Conservation (phyloP, 75 land plant species). For the Gnetum montanum region DNA sequence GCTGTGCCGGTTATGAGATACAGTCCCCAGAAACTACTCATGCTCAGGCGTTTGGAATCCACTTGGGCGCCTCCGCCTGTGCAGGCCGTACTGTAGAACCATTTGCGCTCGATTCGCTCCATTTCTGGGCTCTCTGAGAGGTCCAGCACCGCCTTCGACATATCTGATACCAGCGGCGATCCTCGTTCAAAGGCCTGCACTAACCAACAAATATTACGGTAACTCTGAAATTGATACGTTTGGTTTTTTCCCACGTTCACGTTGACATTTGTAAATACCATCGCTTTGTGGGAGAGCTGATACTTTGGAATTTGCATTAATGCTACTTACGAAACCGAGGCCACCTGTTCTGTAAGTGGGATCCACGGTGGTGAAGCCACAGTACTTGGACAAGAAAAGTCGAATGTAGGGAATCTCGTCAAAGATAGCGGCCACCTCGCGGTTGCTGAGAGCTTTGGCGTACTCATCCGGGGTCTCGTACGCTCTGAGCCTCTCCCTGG, state of each 20-base stretch:
- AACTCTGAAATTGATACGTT: background rate
- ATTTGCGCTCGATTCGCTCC: conserved; percentile 61
- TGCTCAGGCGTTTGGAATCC: conserved; percentile 4
- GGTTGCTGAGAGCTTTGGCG: conserved; percentile 25
- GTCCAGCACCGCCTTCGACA: conserved; percentile 76
- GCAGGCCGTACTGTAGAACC: conserved; percentile 43
- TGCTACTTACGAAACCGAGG: conserved; percentile 62
- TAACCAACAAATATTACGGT: background rate
- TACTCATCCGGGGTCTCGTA: conserved; percentile 29
- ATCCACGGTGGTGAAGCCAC: conserved; percentile 29
- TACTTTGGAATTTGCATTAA: background rate
- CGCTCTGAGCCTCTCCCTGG: conserved; percentile 17
- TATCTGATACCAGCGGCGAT: conserved; percentile 68
- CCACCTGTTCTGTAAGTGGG: conserved; percentile 44
- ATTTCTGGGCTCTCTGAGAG: conserved; percentile 79
- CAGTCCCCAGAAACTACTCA: conserved; percentile 77
- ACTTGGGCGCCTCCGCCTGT: conserved; percentile 1
- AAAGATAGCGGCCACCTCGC: conserved; percentile 57
- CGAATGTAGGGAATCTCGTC: conserved; percentile 55
- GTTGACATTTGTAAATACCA: background rate
- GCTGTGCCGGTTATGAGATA: conserved; percentile 56
- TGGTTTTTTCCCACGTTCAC: background rate
- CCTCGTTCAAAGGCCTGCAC: conserved; percentile 80
- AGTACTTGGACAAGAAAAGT: conserved; percentile 21
- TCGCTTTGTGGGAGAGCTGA: background rate